Evolutionary conservation across 129 eudicot genomes (phyloP), one percentile per base, ranked within the genome.

Genomic region (Saussurea involucrata): DNA sequence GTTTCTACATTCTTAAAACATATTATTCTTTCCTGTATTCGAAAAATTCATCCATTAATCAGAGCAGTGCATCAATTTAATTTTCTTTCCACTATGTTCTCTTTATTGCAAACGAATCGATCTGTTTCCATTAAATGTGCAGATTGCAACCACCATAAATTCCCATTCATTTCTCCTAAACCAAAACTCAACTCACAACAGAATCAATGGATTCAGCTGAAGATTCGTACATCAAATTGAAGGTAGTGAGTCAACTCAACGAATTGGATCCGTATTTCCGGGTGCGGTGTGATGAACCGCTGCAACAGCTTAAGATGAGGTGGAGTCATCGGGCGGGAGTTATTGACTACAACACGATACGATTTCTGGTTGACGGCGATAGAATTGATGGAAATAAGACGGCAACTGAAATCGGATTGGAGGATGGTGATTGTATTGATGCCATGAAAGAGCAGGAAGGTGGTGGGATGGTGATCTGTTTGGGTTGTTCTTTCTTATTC

Each of bases 221-320:
- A 40, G 63, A 10, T 0, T 8, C 24, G 0, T 15, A 65, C 8
- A 76, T 76, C 46, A 76, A 44, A 10, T 4, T 76, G 73, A 66
- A 76, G 65, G 66, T 76, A n/a, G 49, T 7, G 6, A 76, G 80
- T 64, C 65, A 76, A 11, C 25, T 76, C 15, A 65, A 76, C 49
- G 73, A 76, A 20, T 29, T 76, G 2, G 80, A 76, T 44, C 80
- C 37, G 18, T 76, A 25, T 44, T 71, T 24, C 33, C n/a, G 63
- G 33, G 75, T 71, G 24, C 3, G 1, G 0, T 60, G 24, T 71
- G 37, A 71, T 46, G 75, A 42, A 12, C 40, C 75, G 6, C 20
- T 71, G 75, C 34, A 24, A 46, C 75, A 44, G 18, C 75, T 71
- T 44, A 42, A 24, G 63, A 71, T 44, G 1, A 44, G 46, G 24